phyloP scores from a whole-genome alignment of 1,139 yeast species.

The Suhomyces taliae region DNA sequence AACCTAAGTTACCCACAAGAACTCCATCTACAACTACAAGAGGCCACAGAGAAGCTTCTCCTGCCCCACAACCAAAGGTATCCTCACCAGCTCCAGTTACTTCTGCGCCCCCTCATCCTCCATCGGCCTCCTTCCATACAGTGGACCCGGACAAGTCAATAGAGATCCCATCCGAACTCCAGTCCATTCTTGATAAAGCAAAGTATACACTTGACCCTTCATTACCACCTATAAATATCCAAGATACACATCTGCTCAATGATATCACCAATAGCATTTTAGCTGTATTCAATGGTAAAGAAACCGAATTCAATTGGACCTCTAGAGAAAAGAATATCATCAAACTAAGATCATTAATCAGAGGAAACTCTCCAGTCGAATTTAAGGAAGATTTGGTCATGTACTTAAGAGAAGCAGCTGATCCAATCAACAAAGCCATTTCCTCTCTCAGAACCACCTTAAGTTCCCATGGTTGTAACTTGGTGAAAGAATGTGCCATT shows the following conservation, averaged over 20 bases:
- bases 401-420: conserved; percentile 47
- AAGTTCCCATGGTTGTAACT: conserved; percentile 71
- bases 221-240: conserved; percentile 20
- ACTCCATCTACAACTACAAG: background rate
- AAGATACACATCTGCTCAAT: conserved; percentile 18
- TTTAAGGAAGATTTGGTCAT: conserved; percentile 45
- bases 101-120: background rate
- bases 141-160: background rate
- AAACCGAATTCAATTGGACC: conserved; percentile 88
- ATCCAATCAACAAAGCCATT: conserved; percentile 68
- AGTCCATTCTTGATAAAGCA: conserved; percentile 12
- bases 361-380: conserved; percentile 52
- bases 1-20: background rate
- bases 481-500: conserved; percentile 71
- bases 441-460: conserved; percentile 82
- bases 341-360: conserved; percentile 55
- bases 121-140: background rate
- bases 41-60: no score
- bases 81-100: background rate
- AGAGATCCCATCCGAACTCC: conserved; percentile 7
- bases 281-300: conserved; percentile 66
- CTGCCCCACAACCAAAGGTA: no score
- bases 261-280: conserved; percentile 18
- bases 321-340: conserved; percentile 63
- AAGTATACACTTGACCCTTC: conserved; percentile 29